Conservation (phyloP, 257 asterid species). For the Jacaranda mimosifolia region DNA sequence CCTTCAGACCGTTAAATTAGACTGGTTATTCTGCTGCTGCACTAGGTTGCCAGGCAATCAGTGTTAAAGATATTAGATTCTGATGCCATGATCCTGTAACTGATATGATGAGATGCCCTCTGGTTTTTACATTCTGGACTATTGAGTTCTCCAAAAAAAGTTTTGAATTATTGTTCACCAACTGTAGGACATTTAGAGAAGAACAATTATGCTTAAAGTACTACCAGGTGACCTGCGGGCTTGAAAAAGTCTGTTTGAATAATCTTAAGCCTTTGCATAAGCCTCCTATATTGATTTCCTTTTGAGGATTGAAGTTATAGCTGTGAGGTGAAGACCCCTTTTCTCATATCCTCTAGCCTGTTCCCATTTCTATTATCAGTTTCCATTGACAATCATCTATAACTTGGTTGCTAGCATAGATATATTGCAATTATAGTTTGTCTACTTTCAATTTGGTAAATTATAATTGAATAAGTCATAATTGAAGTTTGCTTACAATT, state of each 20-base stretch:
- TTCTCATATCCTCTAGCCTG: slow-evolving; percentile 3
- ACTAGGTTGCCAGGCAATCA: neutral
- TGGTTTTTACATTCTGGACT: slow-evolving; percentile 15
- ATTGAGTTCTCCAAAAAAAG: neutral
- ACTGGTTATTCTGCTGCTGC: slow-evolving; percentile 12
- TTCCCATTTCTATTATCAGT: neutral
- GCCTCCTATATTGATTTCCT: neutral
- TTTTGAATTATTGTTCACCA: neutral
- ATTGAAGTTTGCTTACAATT: slow-evolving; percentile 6
- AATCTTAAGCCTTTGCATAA: neutral
- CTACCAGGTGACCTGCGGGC: neutral
- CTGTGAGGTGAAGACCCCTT: neutral
- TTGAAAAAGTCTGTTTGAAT: slow-evolving; percentile 16
- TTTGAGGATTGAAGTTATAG: slow-evolving; percentile 28
- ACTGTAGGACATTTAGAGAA: neutral
- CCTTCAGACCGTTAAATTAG: slow-evolving; percentile 5
- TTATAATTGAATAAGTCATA: neutral
- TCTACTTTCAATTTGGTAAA: neutral
- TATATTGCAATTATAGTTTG: slow-evolving; percentile 22
- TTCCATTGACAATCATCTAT: slow-evolving; percentile 2
- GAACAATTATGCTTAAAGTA: neutral
- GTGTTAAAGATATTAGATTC: neutral
- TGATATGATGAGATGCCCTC: slow-evolving; percentile 14
- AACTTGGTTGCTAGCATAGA: neutral
- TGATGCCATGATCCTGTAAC: slow-evolving; percentile 11